Evolutionary conservation across 2,329 filamentous ascomycete genomes (phyloP).

Genomic region (Endocalyx cinctus): DNA sequence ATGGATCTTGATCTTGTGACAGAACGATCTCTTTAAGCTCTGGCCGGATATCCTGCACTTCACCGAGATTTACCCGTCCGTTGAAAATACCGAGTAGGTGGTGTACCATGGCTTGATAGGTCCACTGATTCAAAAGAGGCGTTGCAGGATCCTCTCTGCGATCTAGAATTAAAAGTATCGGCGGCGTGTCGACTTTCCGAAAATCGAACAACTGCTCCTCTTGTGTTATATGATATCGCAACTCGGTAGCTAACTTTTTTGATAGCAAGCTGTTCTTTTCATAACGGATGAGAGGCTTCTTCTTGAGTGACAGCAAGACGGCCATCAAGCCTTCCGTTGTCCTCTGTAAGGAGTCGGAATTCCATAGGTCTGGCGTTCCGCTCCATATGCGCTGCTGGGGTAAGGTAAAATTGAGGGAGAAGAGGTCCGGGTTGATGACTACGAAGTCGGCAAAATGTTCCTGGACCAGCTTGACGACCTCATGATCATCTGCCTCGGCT

Average conservation of each 20-base stretch:
- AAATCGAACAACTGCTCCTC: constrained; percentile 98
- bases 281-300: constrained; percentile 92
- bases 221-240: constrained; percentile 88
- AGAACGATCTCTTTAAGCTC: constrained; percentile 92
- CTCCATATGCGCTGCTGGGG: constrained; percentile 79
- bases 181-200: constrained; percentile 87
- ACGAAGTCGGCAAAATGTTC: constrained; percentile 97
- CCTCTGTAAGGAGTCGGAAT: constrained; percentile 79
- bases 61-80: constrained; percentile 83
- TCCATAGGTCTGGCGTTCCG: constrained; percentile 79
- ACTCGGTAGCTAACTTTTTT: constrained; percentile 89
- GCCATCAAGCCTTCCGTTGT: constrained; percentile 85
- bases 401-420: constrained; percentile 69
- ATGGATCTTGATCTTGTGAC: constrained; percentile 94
- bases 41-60: constrained; percentile 76
- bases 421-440: constrained; percentile 91
- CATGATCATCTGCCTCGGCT: constrained; percentile 94
- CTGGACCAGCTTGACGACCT: constrained; percentile 89
- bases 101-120: constrained; percentile 99
- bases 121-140: constrained; percentile 94
- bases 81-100: constrained; percentile 92
- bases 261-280: constrained; percentile 85
- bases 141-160: constrained; percentile 92
- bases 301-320: constrained; percentile 83
- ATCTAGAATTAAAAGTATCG: constrained; percentile 85